These are phyloP conservation scores for Pulicaria dysenterica DNA, from an alignment of 129 eudicot species.

Conservation along the genomic window DNA sequence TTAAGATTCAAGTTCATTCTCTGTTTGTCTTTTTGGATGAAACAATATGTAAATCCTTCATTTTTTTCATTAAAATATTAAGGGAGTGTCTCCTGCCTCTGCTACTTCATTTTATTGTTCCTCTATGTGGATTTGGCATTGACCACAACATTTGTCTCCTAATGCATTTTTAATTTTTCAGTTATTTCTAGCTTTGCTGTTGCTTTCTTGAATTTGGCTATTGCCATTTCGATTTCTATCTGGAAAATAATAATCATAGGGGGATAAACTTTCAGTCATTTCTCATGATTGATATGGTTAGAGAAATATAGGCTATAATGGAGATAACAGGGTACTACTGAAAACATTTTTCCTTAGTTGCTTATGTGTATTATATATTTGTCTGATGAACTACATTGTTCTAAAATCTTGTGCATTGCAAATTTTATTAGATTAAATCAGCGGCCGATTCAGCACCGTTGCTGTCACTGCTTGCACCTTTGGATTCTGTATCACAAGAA, in stretches of 20 bases:
- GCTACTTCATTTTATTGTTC: conserved; percentile 4
- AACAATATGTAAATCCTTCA: not conserved
- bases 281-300: conserved; percentile 1
- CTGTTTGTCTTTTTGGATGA: not conserved
- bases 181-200: not conserved
- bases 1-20: not conserved
- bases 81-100: not conserved
- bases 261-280: conserved; percentile 1
- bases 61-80: not conserved
- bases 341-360: not conserved
- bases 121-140: not conserved
- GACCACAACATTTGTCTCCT: not conserved
- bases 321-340: conserved; percentile 19
- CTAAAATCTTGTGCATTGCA: conserved; percentile 7
- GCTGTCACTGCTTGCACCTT: conserved; percentile 74
- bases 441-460: conserved; percentile 86
- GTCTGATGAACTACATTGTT: not conserved
- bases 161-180: not conserved
- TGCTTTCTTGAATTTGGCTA: not conserved
- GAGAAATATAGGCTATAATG: not conserved
- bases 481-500: conserved; percentile 64
- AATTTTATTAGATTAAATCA: conserved; percentile 61
- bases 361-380: not conserved
- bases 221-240: not conserved
- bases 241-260: not conserved